phyloP scores from a whole-genome alignment of 345 rosid genomes.

The Eutrema japonicum region DNA sequence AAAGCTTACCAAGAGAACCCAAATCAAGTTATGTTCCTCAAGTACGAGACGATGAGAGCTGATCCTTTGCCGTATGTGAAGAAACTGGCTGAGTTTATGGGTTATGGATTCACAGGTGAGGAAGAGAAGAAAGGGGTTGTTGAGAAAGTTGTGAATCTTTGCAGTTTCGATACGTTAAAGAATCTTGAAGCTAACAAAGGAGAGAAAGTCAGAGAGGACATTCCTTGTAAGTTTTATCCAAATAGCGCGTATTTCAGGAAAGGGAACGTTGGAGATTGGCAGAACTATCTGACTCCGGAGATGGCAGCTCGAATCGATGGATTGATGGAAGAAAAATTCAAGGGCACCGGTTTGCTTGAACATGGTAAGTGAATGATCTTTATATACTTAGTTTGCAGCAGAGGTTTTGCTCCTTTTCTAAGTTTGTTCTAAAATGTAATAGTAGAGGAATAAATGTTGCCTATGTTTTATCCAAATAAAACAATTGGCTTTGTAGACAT shows the following conservation, averaged over 20 bases:
- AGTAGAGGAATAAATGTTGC: neutral
- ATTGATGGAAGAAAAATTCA: neutral
- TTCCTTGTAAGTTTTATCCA: neutral
- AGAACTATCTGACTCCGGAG: too few relatives aligned
- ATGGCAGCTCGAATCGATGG: too few relatives aligned
- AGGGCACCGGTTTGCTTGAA: conserved; percentile 31
- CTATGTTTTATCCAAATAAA: too few relatives aligned
- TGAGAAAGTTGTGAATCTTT: too few relatives aligned
- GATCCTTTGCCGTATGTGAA: neutral
- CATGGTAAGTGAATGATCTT: neutral
- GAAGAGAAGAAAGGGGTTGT: too few relatives aligned
- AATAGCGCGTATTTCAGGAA: neutral
- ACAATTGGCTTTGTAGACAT: too few relatives aligned
- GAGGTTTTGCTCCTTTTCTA: neutral
- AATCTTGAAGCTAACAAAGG: conserved; percentile 1
- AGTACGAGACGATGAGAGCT: neutral
- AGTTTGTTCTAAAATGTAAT: too few relatives aligned
- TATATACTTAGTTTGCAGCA: too few relatives aligned
- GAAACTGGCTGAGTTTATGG: too few relatives aligned
- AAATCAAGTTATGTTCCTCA: neutral
- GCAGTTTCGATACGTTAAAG: too few relatives aligned
- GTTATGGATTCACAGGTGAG: too few relatives aligned
- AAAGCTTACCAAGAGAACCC: neutral
- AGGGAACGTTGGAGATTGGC: too few relatives aligned
- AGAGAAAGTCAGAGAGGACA: neutral